Base-by-base conservation (phyloP, 441 rosid genomes). In the Erodium texanum region DNA sequence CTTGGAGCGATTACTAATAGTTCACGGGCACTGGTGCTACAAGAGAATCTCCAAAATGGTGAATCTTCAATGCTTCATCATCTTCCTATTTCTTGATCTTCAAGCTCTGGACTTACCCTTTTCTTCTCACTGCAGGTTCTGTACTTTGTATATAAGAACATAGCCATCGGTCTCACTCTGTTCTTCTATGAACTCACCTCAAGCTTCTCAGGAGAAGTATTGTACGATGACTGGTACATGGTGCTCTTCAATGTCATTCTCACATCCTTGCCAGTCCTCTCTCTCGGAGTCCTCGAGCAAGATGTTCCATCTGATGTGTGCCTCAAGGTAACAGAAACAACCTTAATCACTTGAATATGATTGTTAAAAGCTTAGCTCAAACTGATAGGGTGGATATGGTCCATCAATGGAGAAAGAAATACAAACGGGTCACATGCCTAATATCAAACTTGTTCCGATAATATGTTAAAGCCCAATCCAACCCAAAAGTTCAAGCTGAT, bases 21-120 rank as follows among this genome's bases (percentile, higher is more conserved):
- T 92, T 65, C 98, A 92, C 63, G 99, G 97, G 50, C 98, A 92
- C 79, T 94, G 98, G 99, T 94, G 99, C 74, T 94, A 89, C 77
- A 79, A 89, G 72, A 84, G 98, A 82, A 94, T 94, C 74, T 84
- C 98, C 67, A 83, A 94, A 27, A 94, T 94, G 99, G 99, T 92
- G 80, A 59, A 23, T 14, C 32, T 62, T 54, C 5, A 62, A 34
- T 38, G 23, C 22, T 52, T 18, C 20, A 52, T n/a, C 59, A 52
- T n/a, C 59, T 52, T 52, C 59, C 15, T 34, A 7, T 34, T 34
- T 34, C 38, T 34, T 7, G 38, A 34, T 34, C 38, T 34, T 34
- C 9, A 34, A 34, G 38, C 38, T 34, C 9, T 70, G 69, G 59
- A 73, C 65, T 68, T 12, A 59, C 11, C 63, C 20, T 23, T 59